Conservation (phyloP, 306 rosid genomes). For the Gleditsia sinensis region DNA sequence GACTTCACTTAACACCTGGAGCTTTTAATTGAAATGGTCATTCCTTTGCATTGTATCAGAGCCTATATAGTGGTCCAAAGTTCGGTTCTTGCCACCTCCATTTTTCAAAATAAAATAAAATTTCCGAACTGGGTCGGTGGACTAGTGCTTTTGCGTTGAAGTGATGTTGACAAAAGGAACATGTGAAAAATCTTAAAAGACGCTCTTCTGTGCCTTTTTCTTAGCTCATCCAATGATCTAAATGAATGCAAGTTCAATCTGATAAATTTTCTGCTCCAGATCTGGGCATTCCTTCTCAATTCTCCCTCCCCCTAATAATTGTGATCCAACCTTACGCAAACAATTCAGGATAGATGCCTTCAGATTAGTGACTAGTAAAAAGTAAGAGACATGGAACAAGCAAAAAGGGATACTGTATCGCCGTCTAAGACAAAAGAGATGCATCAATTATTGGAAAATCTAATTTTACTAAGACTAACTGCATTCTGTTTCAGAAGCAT, state of each 20-base stretch:
- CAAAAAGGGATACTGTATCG: not conserved
- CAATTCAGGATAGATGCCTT: not conserved
- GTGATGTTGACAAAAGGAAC: too few relatives aligned
- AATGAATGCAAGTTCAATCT: not conserved
- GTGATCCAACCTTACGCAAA: conserved; percentile 18
- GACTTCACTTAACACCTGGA: too few relatives aligned
- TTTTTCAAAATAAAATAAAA: too few relatives aligned
- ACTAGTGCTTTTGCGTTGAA: too few relatives aligned
- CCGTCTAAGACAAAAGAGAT: not conserved
- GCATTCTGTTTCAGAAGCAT: not conserved
- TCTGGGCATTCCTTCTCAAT: not conserved
- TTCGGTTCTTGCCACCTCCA: too few relatives aligned
- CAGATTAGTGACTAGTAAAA: not conserved
- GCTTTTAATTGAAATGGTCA: too few relatives aligned
- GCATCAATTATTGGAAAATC: conserved; percentile 11
- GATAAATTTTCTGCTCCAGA: not conserved
- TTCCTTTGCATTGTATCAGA: too few relatives aligned
- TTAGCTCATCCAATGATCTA: not conserved
- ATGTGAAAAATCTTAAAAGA: not conserved
- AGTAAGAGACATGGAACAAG: not conserved
- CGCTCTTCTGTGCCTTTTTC: not conserved
- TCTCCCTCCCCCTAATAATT: not conserved
- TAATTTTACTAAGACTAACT: conserved; percentile 7
- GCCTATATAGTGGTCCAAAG: too few relatives aligned
- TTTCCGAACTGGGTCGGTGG: too few relatives aligned